Evolutionary conservation across 148 eudicot species (phyloP).

Genomic region (Silene conica): DNA sequence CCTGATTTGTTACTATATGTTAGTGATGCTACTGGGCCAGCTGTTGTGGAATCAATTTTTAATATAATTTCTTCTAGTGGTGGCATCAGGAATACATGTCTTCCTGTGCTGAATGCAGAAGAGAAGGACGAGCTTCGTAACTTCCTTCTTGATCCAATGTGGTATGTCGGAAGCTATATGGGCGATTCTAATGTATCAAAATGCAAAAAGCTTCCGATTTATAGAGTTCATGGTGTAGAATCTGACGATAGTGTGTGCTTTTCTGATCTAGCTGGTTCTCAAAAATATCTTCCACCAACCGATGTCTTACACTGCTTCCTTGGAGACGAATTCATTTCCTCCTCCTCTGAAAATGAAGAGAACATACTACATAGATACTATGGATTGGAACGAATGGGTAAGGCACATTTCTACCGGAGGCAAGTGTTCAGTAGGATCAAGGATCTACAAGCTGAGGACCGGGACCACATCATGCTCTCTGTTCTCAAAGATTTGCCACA

Average conservation of each 20-base stretch:
- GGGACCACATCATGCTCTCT: conserved; percentile 77
- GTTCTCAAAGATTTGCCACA: conserved; percentile 82
- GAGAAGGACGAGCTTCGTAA: conserved; percentile 85
- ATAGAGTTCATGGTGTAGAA: conserved; percentile 54
- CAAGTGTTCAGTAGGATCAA: conserved; percentile 56
- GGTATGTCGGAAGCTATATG: conserved; percentile 74
- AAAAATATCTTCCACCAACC: conserved; percentile 67
- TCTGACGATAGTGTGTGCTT: conserved; percentile 41
- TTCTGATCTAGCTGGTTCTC: conserved; percentile 63
- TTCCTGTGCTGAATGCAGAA: conserved; percentile 45
- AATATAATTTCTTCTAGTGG: conserved; percentile 55
- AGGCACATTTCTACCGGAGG: conserved; percentile 59
- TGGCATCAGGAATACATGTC: conserved; percentile 37
- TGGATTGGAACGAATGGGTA: conserved; percentile 74
- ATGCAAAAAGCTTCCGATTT: conserved; percentile 82
- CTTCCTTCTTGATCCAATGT: conserved; percentile 78
- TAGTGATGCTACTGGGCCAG: conserved; percentile 61
- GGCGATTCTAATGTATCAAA: conserved; percentile 49
- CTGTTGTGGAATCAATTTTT: conserved; percentile 66
- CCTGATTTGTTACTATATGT: conserved; percentile 58
- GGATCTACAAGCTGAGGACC: conserved; percentile 56
- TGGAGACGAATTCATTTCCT: conserved; percentile 55
- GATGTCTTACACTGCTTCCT: conserved; percentile 60
- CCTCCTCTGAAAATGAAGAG: conserved; percentile 60
- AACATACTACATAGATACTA: conserved; percentile 62